Base-by-base conservation (phyloP, 2,329 filamentous ascomycete genomes). In the Aphanocladium album region DNA sequence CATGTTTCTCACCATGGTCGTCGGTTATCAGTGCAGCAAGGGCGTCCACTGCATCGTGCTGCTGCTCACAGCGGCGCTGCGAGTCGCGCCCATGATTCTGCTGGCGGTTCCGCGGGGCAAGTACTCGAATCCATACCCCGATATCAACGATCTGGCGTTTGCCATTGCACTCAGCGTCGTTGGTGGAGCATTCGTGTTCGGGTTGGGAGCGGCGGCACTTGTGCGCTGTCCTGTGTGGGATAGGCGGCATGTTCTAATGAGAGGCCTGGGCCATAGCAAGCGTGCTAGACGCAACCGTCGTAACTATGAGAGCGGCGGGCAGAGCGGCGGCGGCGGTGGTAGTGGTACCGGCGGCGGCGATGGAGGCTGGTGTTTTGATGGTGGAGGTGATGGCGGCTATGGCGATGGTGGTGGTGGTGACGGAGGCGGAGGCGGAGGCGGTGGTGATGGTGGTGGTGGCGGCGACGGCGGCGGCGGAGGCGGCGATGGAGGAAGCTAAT, bases 21-120 rank as follows among this genome's bases (percentile, higher is more conserved):
- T 58, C n/a, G 56, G 56, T 46, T 47, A 49, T 17, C 46, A 58
- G 35, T 58, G 56, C 35, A 43, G 35, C 43, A 41, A 41, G 35
- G 56, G 33, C 14, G 33, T 58, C 17, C 56, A 58, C 56, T 50
- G 56, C 56, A 50, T 58, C n/a, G 43, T 23, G 12, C 17, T 58
- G 46, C 35, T 58, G 21, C 21, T 58, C 5, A 51, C 56, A 2
- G 56, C 56, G 14, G 56, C 45, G 1, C 33, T 58, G 6, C 11
- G 56, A 7, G 56, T 58, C 12, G 46, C 56, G 21, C 56, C 56
- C 11, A 58, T 58, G 56, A 51, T 58, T 21, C 23, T 58, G 46
- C 46, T 58, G 25, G 45, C 56, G 5, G 46, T 58, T 3, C 45
- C 56, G 1, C 16, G 45, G n/a, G 45, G 56, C 25, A 6, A 19